Evolutionary conservation across 495 filamentous ascomycete genomes (phyloP), one percentile per base, ranked within the genome.

Genomic region (Aspergillus asperescens): DNA sequence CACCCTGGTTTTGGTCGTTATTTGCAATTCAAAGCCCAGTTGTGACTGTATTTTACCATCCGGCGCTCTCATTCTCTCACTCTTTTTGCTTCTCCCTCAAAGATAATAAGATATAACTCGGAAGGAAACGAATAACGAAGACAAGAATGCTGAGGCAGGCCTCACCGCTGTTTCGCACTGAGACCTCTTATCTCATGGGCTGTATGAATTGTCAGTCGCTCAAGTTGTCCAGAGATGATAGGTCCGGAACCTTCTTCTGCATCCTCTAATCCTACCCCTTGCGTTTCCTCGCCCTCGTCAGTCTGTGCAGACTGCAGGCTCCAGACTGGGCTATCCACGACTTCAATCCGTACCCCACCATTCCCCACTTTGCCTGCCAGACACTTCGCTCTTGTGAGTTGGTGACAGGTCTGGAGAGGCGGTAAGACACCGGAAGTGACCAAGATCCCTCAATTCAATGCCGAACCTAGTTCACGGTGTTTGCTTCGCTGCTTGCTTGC

Each of bases 191-290:
- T 46, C 43, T 49, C n/a, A 45, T 19, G 10, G 24, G 29, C 34
- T 27, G 34, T 27, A 38, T 38, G 31, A 49, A 49, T 49, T 39
- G 31, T 27, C 46, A 49, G 32, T 48, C 39, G 34, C 23, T 23
- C 29, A 29, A 52, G 45, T 45, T 56, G 48, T 58, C 48, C 43
- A 52, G 24, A 47, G 46, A 39, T 40, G 54, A 62, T 62, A 62
- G 60, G 60, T 51, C 53, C 56, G 56, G 56, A 50, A 59, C 19
- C 53, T 57, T 59, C 52, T 62, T 54, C 56, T 54, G 52, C 50
- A 50, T 56, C n/a, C n/a, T n/a, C n/a, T n/a, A n/a, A n/a, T n/a
- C 59, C 48, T 56, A 58, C 60, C 60, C 60, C 60, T 62, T 62
- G 60, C 60, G 60, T 62, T 41, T 32, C 50, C 23, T 39, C 32